Conservation (phyloP, 2,329 filamentous ascomycete species). For the Scedosporium boydii region DNA sequence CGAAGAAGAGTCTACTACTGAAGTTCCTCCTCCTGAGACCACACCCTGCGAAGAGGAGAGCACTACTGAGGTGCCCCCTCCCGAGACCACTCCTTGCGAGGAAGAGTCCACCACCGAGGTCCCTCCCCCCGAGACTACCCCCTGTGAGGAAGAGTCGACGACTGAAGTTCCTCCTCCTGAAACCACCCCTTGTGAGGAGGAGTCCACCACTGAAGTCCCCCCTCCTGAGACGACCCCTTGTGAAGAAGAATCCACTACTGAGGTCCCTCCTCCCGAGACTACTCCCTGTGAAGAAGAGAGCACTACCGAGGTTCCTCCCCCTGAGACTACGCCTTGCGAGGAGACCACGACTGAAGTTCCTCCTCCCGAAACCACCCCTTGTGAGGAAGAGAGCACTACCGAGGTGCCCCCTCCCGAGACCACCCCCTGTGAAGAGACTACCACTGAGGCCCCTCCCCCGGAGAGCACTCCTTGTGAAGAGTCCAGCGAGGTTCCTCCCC, state of each 20-base stretch:
- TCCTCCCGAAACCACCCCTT: not conserved
- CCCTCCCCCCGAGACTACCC: constrained; percentile 7
- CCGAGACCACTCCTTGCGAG: not conserved
- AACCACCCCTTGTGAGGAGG: not conserved
- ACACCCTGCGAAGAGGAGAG: constrained; percentile 1
- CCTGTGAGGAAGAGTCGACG: not conserved
- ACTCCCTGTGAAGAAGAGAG: constrained; percentile 1
- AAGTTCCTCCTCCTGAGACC: constrained; percentile 7
- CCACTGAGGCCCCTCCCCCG: not conserved
- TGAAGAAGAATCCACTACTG: not conserved
- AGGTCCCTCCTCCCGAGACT: not conserved
- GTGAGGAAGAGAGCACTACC: not conserved
- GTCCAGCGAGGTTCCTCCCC: not conserved
- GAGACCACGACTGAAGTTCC: not conserved
- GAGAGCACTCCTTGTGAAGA: not conserved
- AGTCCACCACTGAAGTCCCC: not conserved
- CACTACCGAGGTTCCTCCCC: constrained; percentile 6
- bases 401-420: not conserved
- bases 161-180: constrained; percentile 1
- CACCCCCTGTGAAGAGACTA: not conserved
- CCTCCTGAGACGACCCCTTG: constrained; percentile 4
- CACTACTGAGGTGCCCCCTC: not conserved
- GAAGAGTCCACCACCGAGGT: not conserved
- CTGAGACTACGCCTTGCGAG: constrained; percentile 6
- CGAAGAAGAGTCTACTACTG: not conserved